Base-by-base conservation (phyloP, 306 rosid species). In the Fagus crenata region DNA sequence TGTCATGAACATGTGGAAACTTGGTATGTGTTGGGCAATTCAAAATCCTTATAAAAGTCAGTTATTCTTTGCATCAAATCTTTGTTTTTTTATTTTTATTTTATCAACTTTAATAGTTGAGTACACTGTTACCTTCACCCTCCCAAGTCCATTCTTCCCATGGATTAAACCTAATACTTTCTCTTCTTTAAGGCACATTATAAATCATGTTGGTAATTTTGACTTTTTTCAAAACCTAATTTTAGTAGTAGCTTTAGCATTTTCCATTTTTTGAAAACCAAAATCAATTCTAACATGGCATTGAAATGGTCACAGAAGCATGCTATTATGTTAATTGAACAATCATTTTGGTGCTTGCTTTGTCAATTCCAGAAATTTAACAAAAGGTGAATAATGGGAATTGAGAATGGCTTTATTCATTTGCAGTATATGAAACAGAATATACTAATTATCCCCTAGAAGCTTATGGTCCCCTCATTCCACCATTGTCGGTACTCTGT, bases 1-100 rank as follows among this genome's bases (percentile, higher is more conserved):
- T 72, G 32, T 22, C 2, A 61, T 53, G 36, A 64, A 81, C 61
- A 81, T 43, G 77, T 75, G 85, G 80, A 84, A 75, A 75, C 54
- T 56, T 56, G 64, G 67, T 67, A 55, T n/a, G 1, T 37, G 18
- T 37, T 7, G 1, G 22, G 15, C 32, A 65, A 65, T 65, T 39
- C 6, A 32, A 18, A 65, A 22, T 28, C 17, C 28, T 63, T 13
- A 12, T 2, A 39, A 65, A 15, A 17, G 31, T 65, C 32, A 2
- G 28, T 4, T 2, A 65, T 17, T 39, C 12, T 17, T 17, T 39
- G 31, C 4, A 4, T 4, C 35, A 15, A 65, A 5, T 36, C 31
- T 15, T 14, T 5, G 4, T 35, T 15, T 35, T 13, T 35, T 4
- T 31, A 22, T 7, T 9, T 8, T 46, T 9, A 1, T 9, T 46